phyloP scores from a whole-genome alignment of 441 rosid species.

The Codiaeum variegatum region DNA sequence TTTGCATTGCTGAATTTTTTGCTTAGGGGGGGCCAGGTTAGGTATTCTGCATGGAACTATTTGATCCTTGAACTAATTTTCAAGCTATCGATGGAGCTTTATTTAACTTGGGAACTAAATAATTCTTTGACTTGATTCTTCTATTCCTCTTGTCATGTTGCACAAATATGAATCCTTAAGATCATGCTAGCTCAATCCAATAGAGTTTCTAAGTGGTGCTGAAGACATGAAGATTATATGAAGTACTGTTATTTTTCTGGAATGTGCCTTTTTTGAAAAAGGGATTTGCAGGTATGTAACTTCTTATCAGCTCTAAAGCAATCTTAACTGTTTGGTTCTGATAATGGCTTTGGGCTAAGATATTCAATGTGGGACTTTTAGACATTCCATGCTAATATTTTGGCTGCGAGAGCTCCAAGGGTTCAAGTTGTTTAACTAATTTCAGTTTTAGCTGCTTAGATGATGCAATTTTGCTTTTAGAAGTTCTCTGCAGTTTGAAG shows the following conservation, averaged over 20 bases:
- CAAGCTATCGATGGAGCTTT: conserved; percentile 14
- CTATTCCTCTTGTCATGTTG: conserved; percentile 8
- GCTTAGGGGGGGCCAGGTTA: conserved; percentile 13
- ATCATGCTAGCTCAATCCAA: conserved; percentile 7
- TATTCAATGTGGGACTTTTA: conserved; percentile 11
- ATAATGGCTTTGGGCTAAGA: conserved; percentile 12
- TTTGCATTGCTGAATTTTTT: conserved; percentile 10
- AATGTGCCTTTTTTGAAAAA: conserved; percentile 9
- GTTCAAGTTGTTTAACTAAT: conserved; percentile 4
- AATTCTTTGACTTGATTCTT: conserved; percentile 12
- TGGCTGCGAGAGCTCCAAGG: conserved; percentile 9
- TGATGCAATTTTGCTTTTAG: conserved; percentile 14
- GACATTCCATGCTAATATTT: conserved; percentile 13
- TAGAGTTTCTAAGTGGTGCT: conserved; percentile 1
- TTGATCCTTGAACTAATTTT: conserved; percentile 18
- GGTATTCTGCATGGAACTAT: conserved; percentile 17
- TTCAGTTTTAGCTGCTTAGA: conserved; percentile 8
- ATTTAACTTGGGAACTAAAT: conserved; percentile 14
- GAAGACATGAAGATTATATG: conserved; percentile 1
- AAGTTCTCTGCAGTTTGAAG: conserved; percentile 10
- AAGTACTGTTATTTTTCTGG: conserved; percentile 2
- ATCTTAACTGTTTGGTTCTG: conserved; percentile 11
- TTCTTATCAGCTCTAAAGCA: background rate
- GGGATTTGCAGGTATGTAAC: conserved; percentile 16
- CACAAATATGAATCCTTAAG: conserved; percentile 6